Evolutionary conservation across 345 rosid species (phyloP).

Genomic region (Eucalyptus brandiana): DNA sequence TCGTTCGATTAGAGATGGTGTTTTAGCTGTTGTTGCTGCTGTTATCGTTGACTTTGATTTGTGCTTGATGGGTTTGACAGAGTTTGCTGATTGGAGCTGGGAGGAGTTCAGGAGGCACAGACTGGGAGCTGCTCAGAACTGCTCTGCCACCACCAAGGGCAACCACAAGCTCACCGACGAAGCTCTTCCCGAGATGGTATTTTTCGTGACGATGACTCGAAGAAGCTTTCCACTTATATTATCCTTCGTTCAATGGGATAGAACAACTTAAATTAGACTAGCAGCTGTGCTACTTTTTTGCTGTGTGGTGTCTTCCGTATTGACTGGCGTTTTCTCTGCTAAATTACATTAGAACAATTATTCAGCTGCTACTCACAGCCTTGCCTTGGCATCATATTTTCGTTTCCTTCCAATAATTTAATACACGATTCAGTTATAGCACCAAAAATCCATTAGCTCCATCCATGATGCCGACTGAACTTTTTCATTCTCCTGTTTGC

Average conservation of each 20-base stretch:
- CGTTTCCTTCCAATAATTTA: background rate
- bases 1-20: background rate
- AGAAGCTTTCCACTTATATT: background rate
- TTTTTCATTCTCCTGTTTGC: background rate
- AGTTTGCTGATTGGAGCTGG: conserved; percentile 93
- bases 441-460: background rate
- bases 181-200: conserved; percentile 48
- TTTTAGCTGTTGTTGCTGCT: background rate
- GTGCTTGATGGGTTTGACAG: conserved; percentile 19
- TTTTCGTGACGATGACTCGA: background rate
- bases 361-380: background rate
- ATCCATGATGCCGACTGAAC: background rate
- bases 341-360: background rate
- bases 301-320: background rate
- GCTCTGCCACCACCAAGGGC: conserved; percentile 86
- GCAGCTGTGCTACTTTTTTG: background rate
- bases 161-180: conserved; percentile 60
- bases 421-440: background rate
- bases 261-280: background rate
- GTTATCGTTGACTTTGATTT: background rate
- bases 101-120: conserved; percentile 72
- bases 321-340: background rate
- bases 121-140: conserved; percentile 94
- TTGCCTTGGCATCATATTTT: background rate
- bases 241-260: background rate